Evolutionary conservation across 768 basidiomycete genomes (phyloP).

Genomic region (Austroboletus festivus): DNA sequence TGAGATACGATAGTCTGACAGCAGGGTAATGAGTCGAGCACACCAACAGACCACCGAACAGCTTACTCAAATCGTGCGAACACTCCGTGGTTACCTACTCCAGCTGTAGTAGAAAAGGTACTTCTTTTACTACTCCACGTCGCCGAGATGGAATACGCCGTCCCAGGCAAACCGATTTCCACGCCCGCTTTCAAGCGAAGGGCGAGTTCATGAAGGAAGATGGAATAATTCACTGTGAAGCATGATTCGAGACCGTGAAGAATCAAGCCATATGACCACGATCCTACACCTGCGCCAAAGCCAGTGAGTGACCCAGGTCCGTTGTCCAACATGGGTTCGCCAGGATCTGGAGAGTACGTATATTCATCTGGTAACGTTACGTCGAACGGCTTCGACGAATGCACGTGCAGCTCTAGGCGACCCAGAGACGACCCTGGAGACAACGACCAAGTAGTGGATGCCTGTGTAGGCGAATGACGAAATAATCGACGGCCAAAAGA

Average conservation of each 20-base stretch:
- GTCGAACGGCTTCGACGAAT: conserved; percentile 42
- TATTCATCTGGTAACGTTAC: conserved; percentile 26
- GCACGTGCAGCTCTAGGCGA: conserved; percentile 40
- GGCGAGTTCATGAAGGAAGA: conserved; percentile 55
- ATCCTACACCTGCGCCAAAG: conserved; percentile 42
- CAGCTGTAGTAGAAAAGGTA: conserved; percentile 44
- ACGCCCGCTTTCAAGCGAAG: conserved; percentile 48
- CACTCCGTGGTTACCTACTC: conserved; percentile 46
- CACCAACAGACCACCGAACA: conserved; percentile 4
- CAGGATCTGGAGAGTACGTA: conserved; percentile 19
- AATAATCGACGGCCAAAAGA: conserved; percentile 52
- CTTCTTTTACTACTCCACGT: conserved; percentile 47
- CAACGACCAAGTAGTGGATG: conserved; percentile 35
- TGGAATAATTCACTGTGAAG: conserved; percentile 48
- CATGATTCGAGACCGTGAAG: conserved; percentile 48
- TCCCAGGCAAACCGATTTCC: conserved; percentile 47
- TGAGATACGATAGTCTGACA: conserved; percentile 50
- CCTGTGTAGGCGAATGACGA: conserved; percentile 44
- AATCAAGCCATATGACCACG: conserved; percentile 47
- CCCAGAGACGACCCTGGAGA: conserved; percentile 21
- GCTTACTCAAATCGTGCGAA: conserved; percentile 54
- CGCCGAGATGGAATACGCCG: conserved; percentile 42
- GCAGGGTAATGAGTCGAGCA: conserved; percentile 12
- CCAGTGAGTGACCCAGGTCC: conserved; percentile 50
- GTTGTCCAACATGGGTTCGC: conserved; percentile 22